phyloP scores from a whole-genome alignment of 331 rosid species.

The Dryas integrifolia region DNA sequence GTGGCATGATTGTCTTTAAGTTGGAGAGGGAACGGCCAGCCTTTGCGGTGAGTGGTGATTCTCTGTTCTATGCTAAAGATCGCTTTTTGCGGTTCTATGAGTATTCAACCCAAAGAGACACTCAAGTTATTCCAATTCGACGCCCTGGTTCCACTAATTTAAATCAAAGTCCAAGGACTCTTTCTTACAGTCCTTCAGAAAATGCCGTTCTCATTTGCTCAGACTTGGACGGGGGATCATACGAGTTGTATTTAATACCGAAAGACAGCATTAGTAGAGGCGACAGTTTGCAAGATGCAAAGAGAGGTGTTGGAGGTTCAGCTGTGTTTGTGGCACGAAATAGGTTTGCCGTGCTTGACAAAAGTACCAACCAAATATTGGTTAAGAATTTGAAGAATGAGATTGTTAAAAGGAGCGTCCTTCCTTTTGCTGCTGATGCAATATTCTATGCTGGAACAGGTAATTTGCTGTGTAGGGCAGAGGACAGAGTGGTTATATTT shows the following conservation, averaged over 20 bases:
- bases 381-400: constrained; percentile 79
- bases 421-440: constrained; percentile 75
- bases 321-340: constrained; percentile 90
- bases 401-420: constrained; percentile 66
- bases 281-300: constrained; percentile 73
- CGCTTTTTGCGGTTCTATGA: constrained; percentile 77
- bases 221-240: constrained; percentile 87
- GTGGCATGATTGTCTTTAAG: constrained; percentile 96
- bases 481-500: constrained; percentile 80
- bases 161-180: constrained; percentile 86
- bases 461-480: constrained; percentile 82
- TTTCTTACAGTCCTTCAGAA: constrained; percentile 83
- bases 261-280: constrained; percentile 75
- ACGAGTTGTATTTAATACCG: constrained; percentile 77
- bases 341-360: constrained; percentile 92
- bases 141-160: constrained; percentile 75
- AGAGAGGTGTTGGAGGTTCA: constrained; percentile 85
- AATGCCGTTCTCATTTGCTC: constrained; percentile 87
- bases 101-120: constrained; percentile 75
- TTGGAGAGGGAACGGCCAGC: constrained; percentile 95
- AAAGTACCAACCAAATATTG: constrained; percentile 63
- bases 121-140: constrained; percentile 80
- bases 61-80: constrained; percentile 73
- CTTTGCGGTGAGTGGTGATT: constrained; percentile 78
- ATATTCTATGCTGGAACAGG: constrained; percentile 94